Evolutionary conservation across 2,329 filamentous ascomycete species (phyloP), one percentile per base, ranked within the genome.

Genomic region (Pseudophaeomoniella oleicola): DNA sequence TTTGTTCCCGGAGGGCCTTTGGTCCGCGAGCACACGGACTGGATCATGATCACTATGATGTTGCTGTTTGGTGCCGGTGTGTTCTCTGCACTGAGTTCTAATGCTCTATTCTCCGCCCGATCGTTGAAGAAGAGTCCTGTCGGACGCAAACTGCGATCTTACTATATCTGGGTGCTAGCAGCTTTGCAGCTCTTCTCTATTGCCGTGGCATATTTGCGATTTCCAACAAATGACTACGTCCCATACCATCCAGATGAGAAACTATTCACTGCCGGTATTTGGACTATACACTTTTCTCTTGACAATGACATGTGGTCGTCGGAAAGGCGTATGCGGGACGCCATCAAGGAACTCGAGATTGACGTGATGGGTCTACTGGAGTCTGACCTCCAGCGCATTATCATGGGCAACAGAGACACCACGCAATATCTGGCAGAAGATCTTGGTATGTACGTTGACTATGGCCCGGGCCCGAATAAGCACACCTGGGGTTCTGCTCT

Each of bases 221-320:
- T 96, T 66, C 90, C 90, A 0, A 79, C 78, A 2, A 88, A 94
- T 54, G 78, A 96, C 60, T 93, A 94, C 63, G 75, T 74, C 38
- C 83, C 90, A 0, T 87, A 96, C 57, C 88, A 98, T 54, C 72
- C 75, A 27, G 76, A 94, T 37, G 81, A 87, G 44, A 90, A 90
- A 47, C 64, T 92, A 37, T 71, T 94, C 40, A 96, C 92, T 0
- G 85, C 86, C 1, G 90, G 90, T 47, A 96, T 98, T 56, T 98
- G 90, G 90, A 98, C 90, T 0, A 87, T 96, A 38, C 90, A 98
- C 62, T 98, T 98, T 58, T 87, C 83, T 11, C 75, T 98, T 14
- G 90, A 98, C 62, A 96, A 98, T 50, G 82, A 94, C 56, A 94
- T 96, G 87, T 96, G 86, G 85, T 88, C 84, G 6, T 94, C 88